Evolutionary conservation across 352 stramenopile species (phyloP).

Genomic region (Phytopythium delawarense): DNA sequence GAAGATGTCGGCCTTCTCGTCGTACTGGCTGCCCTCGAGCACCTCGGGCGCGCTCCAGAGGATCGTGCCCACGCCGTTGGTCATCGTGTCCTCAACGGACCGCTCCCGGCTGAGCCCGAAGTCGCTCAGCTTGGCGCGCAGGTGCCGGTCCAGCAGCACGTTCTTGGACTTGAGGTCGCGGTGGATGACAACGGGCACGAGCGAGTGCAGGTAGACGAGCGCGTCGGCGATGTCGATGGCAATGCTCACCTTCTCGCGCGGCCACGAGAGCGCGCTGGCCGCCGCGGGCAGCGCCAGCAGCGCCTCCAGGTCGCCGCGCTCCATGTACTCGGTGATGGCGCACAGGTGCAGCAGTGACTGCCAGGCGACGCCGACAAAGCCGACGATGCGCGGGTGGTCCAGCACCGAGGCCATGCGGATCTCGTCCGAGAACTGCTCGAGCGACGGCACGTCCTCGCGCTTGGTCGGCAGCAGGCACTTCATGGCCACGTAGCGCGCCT

Average conservation of each 20-base stretch:
- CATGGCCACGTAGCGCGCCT: conserved; percentile 69
- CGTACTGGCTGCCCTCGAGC: conserved; percentile 66
- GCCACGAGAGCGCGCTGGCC: conserved; percentile 43
- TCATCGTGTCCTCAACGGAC: conserved; percentile 73
- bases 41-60: conserved; percentile 71
- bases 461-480: conserved; percentile 72
- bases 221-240: conserved; percentile 65
- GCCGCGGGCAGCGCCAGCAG: conserved; percentile 37
- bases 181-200: conserved; percentile 64
- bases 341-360: conserved; percentile 71
- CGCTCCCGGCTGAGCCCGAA: conserved; percentile 66
- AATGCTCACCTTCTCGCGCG: conserved; percentile 49
- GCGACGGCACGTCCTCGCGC: conserved; percentile 44
- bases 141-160: conserved; percentile 51
- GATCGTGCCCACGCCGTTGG: conserved; percentile 71
- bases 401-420: conserved; percentile 75
- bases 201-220: conserved; percentile 66
- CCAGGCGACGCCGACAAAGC: conserved; percentile 79
- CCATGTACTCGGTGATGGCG: conserved; percentile 78
- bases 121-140: conserved; percentile 68
- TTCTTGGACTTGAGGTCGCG: conserved; percentile 77
- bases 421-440: conserved; percentile 81
- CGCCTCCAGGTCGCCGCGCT: conserved; percentile 59
- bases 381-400: conserved; percentile 77
- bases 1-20: conserved; percentile 78